These are phyloP conservation scores for Pichia insulana DNA, from an alignment of 805 yeast species.

Conservation along the genomic window DNA sequence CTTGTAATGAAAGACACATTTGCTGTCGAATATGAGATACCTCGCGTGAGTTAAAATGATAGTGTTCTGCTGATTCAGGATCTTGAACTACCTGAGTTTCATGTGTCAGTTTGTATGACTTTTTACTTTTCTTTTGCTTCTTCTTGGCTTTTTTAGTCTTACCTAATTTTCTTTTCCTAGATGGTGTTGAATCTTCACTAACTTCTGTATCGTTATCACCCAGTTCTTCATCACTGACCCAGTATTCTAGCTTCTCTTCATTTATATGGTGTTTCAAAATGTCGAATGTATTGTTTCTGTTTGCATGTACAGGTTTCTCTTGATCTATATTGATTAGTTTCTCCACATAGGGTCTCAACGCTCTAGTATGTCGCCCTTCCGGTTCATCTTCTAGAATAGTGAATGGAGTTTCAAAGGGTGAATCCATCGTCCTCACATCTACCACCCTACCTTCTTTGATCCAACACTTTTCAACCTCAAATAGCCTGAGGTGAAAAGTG, in stretches of 20 bases:
- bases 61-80: not conserved
- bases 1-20: slow-evolving; percentile 6
- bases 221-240: slow-evolving; percentile 14
- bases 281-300: slow-evolving; percentile 10
- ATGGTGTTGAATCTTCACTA: not conserved
- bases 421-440: not conserved
- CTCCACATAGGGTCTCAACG: slow-evolving; percentile 4
- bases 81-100: not conserved
- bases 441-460: not conserved
- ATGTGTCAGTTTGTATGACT: not conserved
- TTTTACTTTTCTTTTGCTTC: not conserved
- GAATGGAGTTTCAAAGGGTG: slow-evolving; percentile 6
- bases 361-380: not conserved
- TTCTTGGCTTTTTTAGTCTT: slow-evolving; percentile 1
- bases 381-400: not conserved
- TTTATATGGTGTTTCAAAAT: slow-evolving; percentile 11
- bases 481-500: not conserved
- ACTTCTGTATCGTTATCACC: not conserved
- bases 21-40: slow-evolving; percentile 6
- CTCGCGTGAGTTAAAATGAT: slow-evolving; percentile 1
- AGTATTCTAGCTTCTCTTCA: slow-evolving; percentile 17
- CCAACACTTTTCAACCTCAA: not conserved
- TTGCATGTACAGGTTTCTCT: slow-evolving; percentile 6
- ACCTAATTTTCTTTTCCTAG: not conserved
- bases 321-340: slow-evolving; percentile 4